Evolutionary conservation across 345 rosid species (phyloP), one percentile per base, ranked within the genome.

Genomic region (Murraya koenigii): DNA sequence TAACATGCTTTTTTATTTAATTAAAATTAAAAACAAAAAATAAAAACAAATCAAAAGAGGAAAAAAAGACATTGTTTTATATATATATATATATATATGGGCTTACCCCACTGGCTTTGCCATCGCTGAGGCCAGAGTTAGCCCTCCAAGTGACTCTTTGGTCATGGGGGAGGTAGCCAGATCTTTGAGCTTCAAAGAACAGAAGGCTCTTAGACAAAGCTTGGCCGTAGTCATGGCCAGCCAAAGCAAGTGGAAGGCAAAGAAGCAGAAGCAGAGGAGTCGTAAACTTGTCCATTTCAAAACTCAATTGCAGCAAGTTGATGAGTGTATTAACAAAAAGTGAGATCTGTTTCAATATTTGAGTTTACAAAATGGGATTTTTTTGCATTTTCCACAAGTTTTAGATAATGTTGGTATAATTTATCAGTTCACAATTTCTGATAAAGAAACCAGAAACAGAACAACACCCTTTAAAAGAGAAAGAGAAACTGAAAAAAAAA

Each of bases 111-210:
- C 96, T 94, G n/a, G 95, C 90, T 76, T 94, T 97, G 85, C 98
- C 99, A 60, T 97, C 99, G 71, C 74, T 83, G 49, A 97, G 90
- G 36, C 97, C 99, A 61, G 99, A 97, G 84, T 94, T 85, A 68
- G 92, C 81, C 72, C 99, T 93, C 99, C 99, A 97, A 20, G 83
- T 81, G 81, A 97, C 94, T 82, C 98, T 89, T 84, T 97, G 98
- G 86, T 81, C 89, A 69, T 76, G 84, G 55, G 99, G 99, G 19
- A 97, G 91, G 55, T 85, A 82, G 35, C 99, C 99, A 71, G 99
- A 97, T 88, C 99, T 91, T 82, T 97, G 99, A 80, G 98, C 98
- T 86, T 97, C 99, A 62, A 92, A 97, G 86, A 97, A 97, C 76
- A 97, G 90, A 80, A 94, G 82, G 93, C 99, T 91, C 79, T 97